These are phyloP conservation scores for Lodderomyces parapsilosis DNA, from an alignment of 1,139 yeast species.

Conservation along the genomic window DNA sequence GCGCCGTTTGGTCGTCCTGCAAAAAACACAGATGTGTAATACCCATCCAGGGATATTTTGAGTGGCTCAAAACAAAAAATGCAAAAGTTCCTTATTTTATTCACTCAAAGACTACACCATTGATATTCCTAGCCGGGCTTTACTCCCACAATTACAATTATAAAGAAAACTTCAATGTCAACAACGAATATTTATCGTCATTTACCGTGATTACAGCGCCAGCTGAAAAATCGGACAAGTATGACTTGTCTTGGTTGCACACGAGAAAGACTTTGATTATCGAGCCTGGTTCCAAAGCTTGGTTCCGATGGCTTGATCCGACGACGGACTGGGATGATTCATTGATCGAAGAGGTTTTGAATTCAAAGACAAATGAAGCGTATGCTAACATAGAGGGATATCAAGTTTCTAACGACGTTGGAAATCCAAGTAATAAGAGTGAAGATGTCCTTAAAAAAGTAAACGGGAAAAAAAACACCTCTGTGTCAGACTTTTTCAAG, in stretches of 20 bases:
- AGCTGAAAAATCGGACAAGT: constrained; percentile 46
- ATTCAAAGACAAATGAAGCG: constrained; percentile 37
- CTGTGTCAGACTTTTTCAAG: constrained; percentile 30
- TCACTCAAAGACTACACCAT: constrained; percentile 46
- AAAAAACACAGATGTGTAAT: constrained; percentile 59
- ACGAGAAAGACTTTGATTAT: constrained; percentile 73
- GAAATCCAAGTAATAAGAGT: constrained; percentile 55
- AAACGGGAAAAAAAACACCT: constrained; percentile 20
- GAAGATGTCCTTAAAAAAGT: constrained; percentile 36
- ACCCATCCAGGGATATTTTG: constrained; percentile 83
- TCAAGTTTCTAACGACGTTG: constrained; percentile 63
- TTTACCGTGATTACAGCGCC: constrained; percentile 76
- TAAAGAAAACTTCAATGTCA: constrained; percentile 24
- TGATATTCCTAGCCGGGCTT: constrained; percentile 74
- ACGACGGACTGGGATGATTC: constrained; percentile 35
- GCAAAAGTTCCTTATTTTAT: constrained; percentile 66
- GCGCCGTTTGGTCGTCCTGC: constrained; percentile 51
- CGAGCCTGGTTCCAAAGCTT: constrained; percentile 52
- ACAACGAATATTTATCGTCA: constrained; percentile 38
- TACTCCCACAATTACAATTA: constrained; percentile 47
- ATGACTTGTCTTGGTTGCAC: constrained; percentile 68
- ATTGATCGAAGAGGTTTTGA: constrained; percentile 36
- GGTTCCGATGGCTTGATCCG: constrained; percentile 65
- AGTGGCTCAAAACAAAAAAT: constrained; percentile 55
- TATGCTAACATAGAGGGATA: constrained; percentile 48